These are phyloP conservation scores for rapeseed (Brassica napus) DNA, from an alignment of 345 rosid genomes.

Conservation along the genomic window DNA sequence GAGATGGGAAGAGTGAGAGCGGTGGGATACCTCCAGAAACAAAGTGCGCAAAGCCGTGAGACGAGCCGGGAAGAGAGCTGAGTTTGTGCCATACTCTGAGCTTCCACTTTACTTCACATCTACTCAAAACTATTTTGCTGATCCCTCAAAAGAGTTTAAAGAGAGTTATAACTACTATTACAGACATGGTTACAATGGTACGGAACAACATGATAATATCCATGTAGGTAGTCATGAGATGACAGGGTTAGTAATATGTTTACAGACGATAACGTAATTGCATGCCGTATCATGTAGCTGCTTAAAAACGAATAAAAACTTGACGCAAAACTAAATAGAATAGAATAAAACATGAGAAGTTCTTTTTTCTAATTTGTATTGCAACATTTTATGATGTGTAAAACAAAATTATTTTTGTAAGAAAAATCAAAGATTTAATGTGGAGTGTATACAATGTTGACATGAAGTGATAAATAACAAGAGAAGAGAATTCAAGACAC, in stretches of 20 bases:
- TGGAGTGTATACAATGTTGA: background rate
- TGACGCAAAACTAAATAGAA: background rate
- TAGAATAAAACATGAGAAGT: background rate
- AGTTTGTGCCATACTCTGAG: slow-evolving; percentile 89
- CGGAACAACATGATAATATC: slow-evolving; percentile 65
- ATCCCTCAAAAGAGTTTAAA: slow-evolving; percentile 77
- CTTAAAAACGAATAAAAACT: background rate
- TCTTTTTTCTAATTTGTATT: background rate
- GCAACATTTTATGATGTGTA: background rate
- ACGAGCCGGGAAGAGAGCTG: slow-evolving; percentile 87
- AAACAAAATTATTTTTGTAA: background rate
- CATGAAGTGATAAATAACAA: too few relatives aligned
- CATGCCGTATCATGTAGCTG: slow-evolving; percentile 73
- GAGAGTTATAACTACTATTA: slow-evolving; percentile 77
- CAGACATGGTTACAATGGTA: slow-evolving; percentile 72
- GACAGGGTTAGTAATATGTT: slow-evolving; percentile 92
- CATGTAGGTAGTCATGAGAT: slow-evolving; percentile 68
- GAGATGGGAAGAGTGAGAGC: slow-evolving; percentile 76
- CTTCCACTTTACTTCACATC: slow-evolving; percentile 81
- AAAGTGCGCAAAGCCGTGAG: slow-evolving; percentile 81
- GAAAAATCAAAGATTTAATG: background rate
- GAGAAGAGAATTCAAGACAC: too few relatives aligned
- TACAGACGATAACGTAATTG: slow-evolving; percentile 87
- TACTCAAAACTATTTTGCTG: slow-evolving; percentile 58
- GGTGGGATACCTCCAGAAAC: slow-evolving; percentile 76